Conservation (phyloP, 2,329 filamentous ascomycete species). For the Colletotrichum echinochloae region DNA sequence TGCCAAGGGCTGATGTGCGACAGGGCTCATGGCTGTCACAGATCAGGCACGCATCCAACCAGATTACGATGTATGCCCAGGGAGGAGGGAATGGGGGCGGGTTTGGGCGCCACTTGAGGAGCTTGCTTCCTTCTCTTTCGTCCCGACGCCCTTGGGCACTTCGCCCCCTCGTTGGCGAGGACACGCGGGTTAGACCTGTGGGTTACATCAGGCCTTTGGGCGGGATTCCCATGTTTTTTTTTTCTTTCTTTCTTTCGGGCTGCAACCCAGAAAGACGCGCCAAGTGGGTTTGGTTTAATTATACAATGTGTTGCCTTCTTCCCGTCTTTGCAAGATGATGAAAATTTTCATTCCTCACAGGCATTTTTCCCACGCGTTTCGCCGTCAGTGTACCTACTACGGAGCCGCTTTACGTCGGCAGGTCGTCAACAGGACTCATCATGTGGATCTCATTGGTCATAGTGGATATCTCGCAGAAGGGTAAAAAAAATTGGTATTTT, state of each 20-base stretch:
- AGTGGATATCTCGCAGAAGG: constrained; percentile 15
- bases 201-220: neutral
- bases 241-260: neutral
- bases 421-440: too few relatives aligned
- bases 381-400: constrained; percentile 30
- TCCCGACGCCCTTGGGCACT: neutral
- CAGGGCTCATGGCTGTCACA: constrained; percentile 6
- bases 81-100: neutral
- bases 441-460: constrained; percentile 9
- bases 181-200: neutral
- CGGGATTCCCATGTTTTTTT: neutral
- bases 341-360: constrained; percentile 16
- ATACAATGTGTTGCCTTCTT: neutral
- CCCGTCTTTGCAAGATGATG: neutral
- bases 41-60: constrained; percentile 4
- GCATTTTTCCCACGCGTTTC: constrained; percentile 6
- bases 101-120: neutral
- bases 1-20: constrained; percentile 14
- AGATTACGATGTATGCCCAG: neutral
- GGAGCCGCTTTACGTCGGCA: constrained; percentile 18
- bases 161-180: neutral
- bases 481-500: constrained; percentile 6
- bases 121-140: neutral
- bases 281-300: neutral
- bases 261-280: too few relatives aligned